Evolutionary conservation across 2,329 filamentous ascomycete genomes (phyloP), one percentile per base, ranked within the genome.

Genomic region (Penicillium sp.): DNA sequence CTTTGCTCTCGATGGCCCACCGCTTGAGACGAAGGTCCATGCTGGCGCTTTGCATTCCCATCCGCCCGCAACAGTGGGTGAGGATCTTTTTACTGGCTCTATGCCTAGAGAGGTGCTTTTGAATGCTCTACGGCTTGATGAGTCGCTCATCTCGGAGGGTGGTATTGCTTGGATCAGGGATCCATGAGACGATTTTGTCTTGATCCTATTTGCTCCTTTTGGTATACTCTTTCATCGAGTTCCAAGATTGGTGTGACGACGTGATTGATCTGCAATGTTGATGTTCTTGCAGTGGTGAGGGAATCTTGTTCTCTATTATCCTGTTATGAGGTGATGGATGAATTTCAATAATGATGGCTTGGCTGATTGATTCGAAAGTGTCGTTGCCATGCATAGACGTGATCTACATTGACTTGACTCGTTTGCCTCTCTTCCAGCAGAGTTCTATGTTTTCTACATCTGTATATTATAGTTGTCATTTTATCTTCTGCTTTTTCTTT

Each of bases 51-150:
- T 64, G 32, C 58, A 24, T 20, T 62, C 42, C 31, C 59, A 51
- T 26, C 55, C 51, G 6, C 53, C 38, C 14, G 52, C 53, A 10
- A 20, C 55, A 9, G 54, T 62, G 16, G 71, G 72, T 13, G 74
- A 80, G 14, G 79, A 81, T 61, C 62, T 75, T 9, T 62, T 80
- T 34, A 80, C 79, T 54, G 69, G 75, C 68, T 18, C 59, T 63
- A 57, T 65, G 66, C 31, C 68, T 57, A 26, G 63, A 63, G 53
- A 62, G 46, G 31, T 67, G 65, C 48, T 74, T 71, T 49, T 66
- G 16, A 62, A 62, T 44, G 69, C 71, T 14, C 57, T 75, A 47
- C 69, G 72, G 7, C 59, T 66, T 31, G 67, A 65, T n/a, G 66
- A 68, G 46, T 55, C 58, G 13, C 50, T 63, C 8, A 63, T 66